A percentile compares a stretch with the other conserved stretches of the same genome.
These are phyloP conservation scores for Diutina mesorugosa DNA, from an alignment of 1,139 yeast genomes.

Conservation along the genomic window DNA sequence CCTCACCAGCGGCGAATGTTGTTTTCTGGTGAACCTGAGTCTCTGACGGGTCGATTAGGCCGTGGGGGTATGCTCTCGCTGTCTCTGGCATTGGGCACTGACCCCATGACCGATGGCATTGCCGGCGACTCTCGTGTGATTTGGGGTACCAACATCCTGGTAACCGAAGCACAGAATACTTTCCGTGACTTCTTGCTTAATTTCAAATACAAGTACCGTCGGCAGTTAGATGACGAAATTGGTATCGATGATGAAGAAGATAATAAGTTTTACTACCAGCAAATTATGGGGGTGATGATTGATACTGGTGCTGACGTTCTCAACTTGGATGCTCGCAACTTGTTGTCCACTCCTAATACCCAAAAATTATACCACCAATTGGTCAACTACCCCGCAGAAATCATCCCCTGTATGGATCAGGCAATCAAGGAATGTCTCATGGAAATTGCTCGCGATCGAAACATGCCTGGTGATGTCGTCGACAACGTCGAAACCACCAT, in stretches of 20 bases:
- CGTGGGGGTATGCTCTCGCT: neutral
- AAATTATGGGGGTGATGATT: constrained; percentile 62
- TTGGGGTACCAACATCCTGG: constrained; percentile 98
- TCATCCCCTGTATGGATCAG: constrained; percentile 95
- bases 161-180: constrained; percentile 68
- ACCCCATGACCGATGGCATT: constrained; percentile 11
- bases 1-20: constrained; percentile 1
- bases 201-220: constrained; percentile 70
- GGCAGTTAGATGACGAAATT: constrained; percentile 27
- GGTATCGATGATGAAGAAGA: constrained; percentile 41
- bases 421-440: constrained; percentile 85
- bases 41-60: neutral
- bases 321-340: constrained; percentile 72
- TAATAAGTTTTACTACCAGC: constrained; percentile 61
- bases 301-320: constrained; percentile 70
- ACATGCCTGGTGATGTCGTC: constrained; percentile 13
- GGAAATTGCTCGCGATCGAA: constrained; percentile 49
- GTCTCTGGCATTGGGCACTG: constrained; percentile 17
- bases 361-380: constrained; percentile 74
- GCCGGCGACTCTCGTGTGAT: constrained; percentile 79
- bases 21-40: neutral
- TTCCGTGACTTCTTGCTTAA: constrained; percentile 78
- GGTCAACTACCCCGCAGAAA: constrained; percentile 90
- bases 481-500: constrained; percentile 52
- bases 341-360: constrained; percentile 65